These are phyloP conservation scores for Trifolium pratense DNA, from an alignment of 306 rosid species.

Conservation along the genomic window DNA sequence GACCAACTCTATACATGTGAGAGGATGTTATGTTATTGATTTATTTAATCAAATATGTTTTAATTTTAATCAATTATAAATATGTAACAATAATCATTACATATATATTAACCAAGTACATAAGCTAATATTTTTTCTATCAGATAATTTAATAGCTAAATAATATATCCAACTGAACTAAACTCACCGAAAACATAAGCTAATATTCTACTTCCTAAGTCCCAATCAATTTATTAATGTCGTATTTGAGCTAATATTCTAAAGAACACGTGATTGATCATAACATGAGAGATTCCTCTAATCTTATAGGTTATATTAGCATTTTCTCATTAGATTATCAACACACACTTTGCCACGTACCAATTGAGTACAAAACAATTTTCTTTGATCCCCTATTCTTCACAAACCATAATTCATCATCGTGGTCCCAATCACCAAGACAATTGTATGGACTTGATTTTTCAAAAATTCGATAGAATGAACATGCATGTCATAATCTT, in stretches of 20 bases:
- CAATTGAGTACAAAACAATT: not conserved
- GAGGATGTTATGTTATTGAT: too few species aligned
- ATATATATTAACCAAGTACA: too few species aligned
- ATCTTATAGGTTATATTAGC: not conserved
- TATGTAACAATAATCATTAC: too few species aligned
- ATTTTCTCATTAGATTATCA: not conserved
- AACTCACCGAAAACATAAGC: too few species aligned
- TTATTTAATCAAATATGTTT: too few species aligned
- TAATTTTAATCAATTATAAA: too few species aligned
- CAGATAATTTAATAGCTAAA: too few species aligned
- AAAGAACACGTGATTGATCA: not conserved
- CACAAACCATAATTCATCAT: not conserved
- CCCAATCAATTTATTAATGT: not conserved
- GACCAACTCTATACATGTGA: too few species aligned
- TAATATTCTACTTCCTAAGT: too few species aligned
- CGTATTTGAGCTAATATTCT: not conserved
- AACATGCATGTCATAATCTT: constrained; percentile 11
- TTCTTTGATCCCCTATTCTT: not conserved
- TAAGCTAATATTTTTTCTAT: too few species aligned
- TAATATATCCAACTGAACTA: too few species aligned
- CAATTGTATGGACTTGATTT: not conserved
- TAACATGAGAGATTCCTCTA: not conserved
- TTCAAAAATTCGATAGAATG: not conserved
- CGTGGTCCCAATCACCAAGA: not conserved
- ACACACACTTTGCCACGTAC: not conserved